A percentile compares a stretch with the other conserved stretches of the same genome.
Evolutionary conservation across 345 rosid genomes (phyloP).

Genomic region (Geranium rotundifolium): DNA sequence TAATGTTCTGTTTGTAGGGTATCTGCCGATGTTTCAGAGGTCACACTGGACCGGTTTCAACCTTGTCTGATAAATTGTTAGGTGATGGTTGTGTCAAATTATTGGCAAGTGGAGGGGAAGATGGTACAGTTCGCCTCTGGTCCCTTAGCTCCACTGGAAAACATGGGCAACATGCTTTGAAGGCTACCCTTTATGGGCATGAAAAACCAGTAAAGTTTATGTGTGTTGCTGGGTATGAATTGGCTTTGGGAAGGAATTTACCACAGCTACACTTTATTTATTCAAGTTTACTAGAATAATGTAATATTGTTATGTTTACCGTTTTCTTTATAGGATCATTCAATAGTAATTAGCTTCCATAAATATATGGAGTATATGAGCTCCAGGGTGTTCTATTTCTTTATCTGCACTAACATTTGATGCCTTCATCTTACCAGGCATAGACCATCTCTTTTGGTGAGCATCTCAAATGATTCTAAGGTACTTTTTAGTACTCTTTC

Average conservation of each 20-base stretch:
- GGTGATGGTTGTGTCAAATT: constrained; percentile 34
- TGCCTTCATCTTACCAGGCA: constrained; percentile 29
- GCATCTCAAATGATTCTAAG: constrained; percentile 53
- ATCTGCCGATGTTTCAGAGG: constrained; percentile 52
- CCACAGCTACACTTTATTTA: constrained; percentile 4
- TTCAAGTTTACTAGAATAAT: constrained; percentile 1
- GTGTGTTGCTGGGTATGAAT: constrained; percentile 53
- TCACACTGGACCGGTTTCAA: constrained; percentile 42
- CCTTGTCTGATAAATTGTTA: constrained; percentile 48
- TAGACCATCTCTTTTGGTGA: constrained; percentile 39
- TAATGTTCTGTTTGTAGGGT: constrained; percentile 23
- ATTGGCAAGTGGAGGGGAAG: constrained; percentile 67
- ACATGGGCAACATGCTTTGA: constrained; percentile 45
- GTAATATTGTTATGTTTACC: background rate
- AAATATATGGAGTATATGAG: background rate
- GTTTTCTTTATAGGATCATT: background rate
- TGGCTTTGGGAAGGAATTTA: constrained; percentile 4
- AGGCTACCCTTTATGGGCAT: constrained; percentile 54
- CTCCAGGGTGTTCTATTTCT: constrained; percentile 1
- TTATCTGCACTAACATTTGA: background rate
- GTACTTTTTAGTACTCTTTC: constrained; percentile 13
- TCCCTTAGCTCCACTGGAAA: constrained; percentile 48
- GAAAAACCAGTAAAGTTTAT: constrained; percentile 44
- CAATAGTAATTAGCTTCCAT: background rate
- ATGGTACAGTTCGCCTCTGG: constrained; percentile 61